A percentile compares a stretch with the other conserved stretches of the same genome.
These are phyloP conservation scores for Cicer pinnatifidum DNA, from an alignment of 306 rosid genomes.

Conservation along the genomic window DNA sequence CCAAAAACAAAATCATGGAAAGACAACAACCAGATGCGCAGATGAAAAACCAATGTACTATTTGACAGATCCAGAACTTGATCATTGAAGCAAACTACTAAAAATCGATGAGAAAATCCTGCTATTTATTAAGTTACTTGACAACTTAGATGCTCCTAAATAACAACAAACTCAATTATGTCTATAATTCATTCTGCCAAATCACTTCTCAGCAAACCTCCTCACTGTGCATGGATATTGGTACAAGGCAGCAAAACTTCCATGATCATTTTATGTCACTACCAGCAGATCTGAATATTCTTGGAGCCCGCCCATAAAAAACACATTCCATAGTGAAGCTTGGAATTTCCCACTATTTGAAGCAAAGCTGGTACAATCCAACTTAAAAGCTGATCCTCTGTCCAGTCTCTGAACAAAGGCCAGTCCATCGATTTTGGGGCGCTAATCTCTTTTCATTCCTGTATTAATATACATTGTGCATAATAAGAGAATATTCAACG, in stretches of 20 bases:
- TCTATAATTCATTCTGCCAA: slow-evolving; percentile 50
- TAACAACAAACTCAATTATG: slow-evolving; percentile 45
- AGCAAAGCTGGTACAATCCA: slow-evolving; percentile 51
- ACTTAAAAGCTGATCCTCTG: slow-evolving; percentile 51
- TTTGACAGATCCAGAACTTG: slow-evolving; percentile 22
- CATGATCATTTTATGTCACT: slow-evolving; percentile 47
- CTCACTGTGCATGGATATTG: slow-evolving; percentile 48
- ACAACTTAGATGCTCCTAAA: slow-evolving; percentile 51
- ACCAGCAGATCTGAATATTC: slow-evolving; percentile 52
- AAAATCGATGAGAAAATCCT: slow-evolving; percentile 33
- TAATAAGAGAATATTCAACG: slow-evolving; percentile 7
- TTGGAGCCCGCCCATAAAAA: slow-evolving; percentile 48
- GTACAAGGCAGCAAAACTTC: slow-evolving; percentile 50
- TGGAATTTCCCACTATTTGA: slow-evolving; percentile 43
- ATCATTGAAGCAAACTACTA: slow-evolving; percentile 44
- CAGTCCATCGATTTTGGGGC: slow-evolving; percentile 51
- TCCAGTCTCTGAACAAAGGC: slow-evolving; percentile 53
- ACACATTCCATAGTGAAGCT: slow-evolving; percentile 46
- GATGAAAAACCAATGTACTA: slow-evolving; percentile 40
- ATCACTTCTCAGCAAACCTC: slow-evolving; percentile 50
- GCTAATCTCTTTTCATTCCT: slow-evolving; percentile 54
- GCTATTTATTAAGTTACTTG: slow-evolving; percentile 43
- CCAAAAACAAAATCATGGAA: background rate
- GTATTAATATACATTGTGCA: slow-evolving; percentile 36
- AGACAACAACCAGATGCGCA: slow-evolving; percentile 35